Conservation (phyloP, 2,329 filamentous ascomycete genomes). For the Epichloe gansuensis region DNA sequence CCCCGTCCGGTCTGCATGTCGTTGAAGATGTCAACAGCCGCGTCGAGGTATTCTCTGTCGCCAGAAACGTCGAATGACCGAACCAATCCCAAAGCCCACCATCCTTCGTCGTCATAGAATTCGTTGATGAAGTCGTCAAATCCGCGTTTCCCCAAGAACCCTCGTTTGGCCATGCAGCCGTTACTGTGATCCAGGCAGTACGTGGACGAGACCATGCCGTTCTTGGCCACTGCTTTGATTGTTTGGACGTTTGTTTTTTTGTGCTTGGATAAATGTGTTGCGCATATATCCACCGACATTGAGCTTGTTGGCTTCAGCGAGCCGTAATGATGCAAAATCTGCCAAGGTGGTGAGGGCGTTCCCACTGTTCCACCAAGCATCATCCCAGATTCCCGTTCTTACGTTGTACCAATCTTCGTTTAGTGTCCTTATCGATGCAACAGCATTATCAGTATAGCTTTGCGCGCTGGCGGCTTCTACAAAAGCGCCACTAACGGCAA, state of each 20-base stretch:
- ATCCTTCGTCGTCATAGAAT: constrained; percentile 49
- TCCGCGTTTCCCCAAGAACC: constrained; percentile 20
- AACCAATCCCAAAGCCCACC: constrained; percentile 50
- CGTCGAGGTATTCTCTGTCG: constrained; percentile 38
- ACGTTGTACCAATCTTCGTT: constrained; percentile 47
- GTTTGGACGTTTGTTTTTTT: constrained; percentile 25
- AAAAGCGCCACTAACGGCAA: background rate
- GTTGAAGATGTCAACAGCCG: constrained; percentile 39
- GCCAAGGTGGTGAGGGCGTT: constrained; percentile 51
- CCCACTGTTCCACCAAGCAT: constrained; percentile 61
- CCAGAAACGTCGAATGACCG: constrained; percentile 41
- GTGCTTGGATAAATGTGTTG: constrained; percentile 34
- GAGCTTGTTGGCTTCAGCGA: constrained; percentile 21
- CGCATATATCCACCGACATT: constrained; percentile 27
- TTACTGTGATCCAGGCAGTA: constrained; percentile 21
- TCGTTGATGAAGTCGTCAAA: constrained; percentile 34
- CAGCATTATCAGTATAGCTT: constrained; percentile 21
- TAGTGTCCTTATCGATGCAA: constrained; percentile 28
- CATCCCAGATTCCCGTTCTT: constrained; percentile 48
- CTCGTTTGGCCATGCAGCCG: constrained; percentile 20
- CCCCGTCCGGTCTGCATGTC: constrained; percentile 39
- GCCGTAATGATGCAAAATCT: constrained; percentile 33
- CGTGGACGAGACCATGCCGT: constrained; percentile 24
- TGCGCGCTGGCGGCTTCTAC: constrained; percentile 9
- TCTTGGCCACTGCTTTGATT: constrained; percentile 23